A percentile compares a stretch with the other conserved stretches of the same genome.
Conservation (phyloP, 352 stramenopile species). For the Phytophthora niederhauseri region DNA sequence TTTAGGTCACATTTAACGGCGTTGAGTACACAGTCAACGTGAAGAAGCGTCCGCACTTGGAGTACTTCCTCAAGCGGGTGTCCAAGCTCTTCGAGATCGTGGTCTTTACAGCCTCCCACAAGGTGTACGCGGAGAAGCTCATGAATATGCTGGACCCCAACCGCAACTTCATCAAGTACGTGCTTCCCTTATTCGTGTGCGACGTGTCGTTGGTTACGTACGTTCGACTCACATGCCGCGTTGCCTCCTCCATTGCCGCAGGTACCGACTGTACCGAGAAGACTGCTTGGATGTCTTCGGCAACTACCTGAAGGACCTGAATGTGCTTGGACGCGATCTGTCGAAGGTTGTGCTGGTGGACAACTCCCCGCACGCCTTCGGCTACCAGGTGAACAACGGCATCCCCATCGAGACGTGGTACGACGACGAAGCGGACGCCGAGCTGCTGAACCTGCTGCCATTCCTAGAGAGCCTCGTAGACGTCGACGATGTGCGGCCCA, state of each 20-base stretch:
- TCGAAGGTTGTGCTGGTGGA: slow-evolving; percentile 95
- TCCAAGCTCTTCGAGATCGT: slow-evolving; percentile 97
- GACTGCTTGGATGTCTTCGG: slow-evolving; percentile 96
- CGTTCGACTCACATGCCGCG: slow-evolving; percentile 10
- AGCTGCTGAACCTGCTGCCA: slow-evolving; percentile 96
- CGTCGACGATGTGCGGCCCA: slow-evolving; percentile 88
- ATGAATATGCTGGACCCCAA: slow-evolving; percentile 97
- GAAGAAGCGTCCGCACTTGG: slow-evolving; percentile 95
- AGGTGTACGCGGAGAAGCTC: slow-evolving; percentile 96
- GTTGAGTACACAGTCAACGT: slow-evolving; percentile 97
- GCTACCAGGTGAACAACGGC: slow-evolving; percentile 98
- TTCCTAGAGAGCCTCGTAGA: slow-evolving; percentile 94
- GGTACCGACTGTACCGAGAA: slow-evolving; percentile 95
- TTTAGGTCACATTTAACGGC: slow-evolving; percentile 93
- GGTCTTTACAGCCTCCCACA: slow-evolving; percentile 98
- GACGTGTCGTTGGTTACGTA: background rate
- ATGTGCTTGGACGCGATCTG: slow-evolving; percentile 94
- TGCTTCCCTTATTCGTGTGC: background rate
- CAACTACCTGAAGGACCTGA: slow-evolving; percentile 99
- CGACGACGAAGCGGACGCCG: slow-evolving; percentile 95
- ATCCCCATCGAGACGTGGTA: slow-evolving; percentile 99
- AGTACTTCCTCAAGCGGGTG: slow-evolving; percentile 95
- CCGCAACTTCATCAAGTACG: slow-evolving; percentile 88
- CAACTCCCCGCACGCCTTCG: slow-evolving; percentile 98
- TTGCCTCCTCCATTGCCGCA: slow-evolving; percentile 31